Conservation (phyloP, 495 filamentous ascomycete species). For the Aspergillus mulundensis region DNA sequence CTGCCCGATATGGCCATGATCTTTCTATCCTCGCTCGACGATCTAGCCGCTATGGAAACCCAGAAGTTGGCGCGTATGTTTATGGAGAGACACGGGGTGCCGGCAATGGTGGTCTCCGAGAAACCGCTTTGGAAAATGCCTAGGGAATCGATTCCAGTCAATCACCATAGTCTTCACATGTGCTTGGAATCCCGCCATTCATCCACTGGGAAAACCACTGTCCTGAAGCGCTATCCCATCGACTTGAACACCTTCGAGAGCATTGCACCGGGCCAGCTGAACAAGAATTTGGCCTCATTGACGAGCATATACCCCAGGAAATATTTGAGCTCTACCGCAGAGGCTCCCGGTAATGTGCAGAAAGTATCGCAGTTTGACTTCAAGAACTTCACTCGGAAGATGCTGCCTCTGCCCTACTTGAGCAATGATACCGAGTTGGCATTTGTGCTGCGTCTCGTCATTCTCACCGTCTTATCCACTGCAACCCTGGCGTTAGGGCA, state of each 20-base stretch:
- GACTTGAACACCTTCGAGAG: slow-evolving; percentile 69
- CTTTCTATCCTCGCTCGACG: slow-evolving; percentile 58
- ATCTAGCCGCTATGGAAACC: slow-evolving; percentile 42
- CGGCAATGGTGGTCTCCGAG: slow-evolving; percentile 65
- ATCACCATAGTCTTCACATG: slow-evolving; percentile 59
- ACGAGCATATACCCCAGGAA: slow-evolving; percentile 46
- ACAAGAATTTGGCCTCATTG: slow-evolving; percentile 67
- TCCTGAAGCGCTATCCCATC: slow-evolving; percentile 61
- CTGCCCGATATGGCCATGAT: slow-evolving; percentile 69
- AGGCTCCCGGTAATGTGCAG: slow-evolving; percentile 10
- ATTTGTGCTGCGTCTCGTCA: slow-evolving; percentile 36
- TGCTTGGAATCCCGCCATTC: slow-evolving; percentile 61
- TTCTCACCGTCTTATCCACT: slow-evolving; percentile 37
- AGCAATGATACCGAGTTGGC: slow-evolving; percentile 34
- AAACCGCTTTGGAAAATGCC: slow-evolving; percentile 48
- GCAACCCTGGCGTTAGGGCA: slow-evolving; percentile 36
- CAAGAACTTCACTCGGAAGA: slow-evolving; percentile 30
- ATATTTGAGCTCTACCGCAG: slow-evolving; percentile 21
- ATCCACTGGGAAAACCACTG: slow-evolving; percentile 42
- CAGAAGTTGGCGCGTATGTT: slow-evolving; percentile 55
- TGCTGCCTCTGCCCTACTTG: slow-evolving; percentile 25
- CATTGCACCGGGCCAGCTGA: slow-evolving; percentile 69
- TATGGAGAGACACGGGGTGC: slow-evolving; percentile 61
- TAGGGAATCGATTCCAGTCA: slow-evolving; percentile 43
- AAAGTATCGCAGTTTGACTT: slow-evolving; percentile 17